Evolutionary conservation across 1,284 basidiomycete species (phyloP), one percentile per base, ranked within the genome.

Genomic region (Blastosporella zonata): DNA sequence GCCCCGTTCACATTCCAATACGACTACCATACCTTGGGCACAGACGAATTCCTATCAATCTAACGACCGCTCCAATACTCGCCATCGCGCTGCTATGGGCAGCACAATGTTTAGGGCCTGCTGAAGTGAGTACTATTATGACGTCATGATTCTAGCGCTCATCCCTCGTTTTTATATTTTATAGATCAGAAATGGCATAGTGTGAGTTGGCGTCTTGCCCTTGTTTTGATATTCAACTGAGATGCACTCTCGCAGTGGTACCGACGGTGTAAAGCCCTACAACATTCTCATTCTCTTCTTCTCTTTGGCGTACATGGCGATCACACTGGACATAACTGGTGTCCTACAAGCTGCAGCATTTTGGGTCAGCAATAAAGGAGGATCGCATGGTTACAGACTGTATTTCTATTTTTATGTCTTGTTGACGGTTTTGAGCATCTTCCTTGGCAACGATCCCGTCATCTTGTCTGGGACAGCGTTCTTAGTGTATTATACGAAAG

Each of bases 231-330:
- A 28, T 18, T 25, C 15, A 36, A 21, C 31, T 43, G 20, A 27
- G 13, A 7, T 21, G 18, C 12, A 15, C 13, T 41, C 27, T 15
- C 38, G 2, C 20, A 61, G 53, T 35, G 53, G 52, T n/a, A 53
- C 57, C 62, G 85, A 85, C 41, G 88, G 88, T 2, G 80, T 97
- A 33, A 81, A 90, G 56, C 95, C 96, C 0, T 91, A 95, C 61
- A 93, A 97, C 65, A 93, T 98, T 53, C 81, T 98, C 66, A 90
- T 92, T 22, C 74, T 98, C 3, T 97, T 98, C 70, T 83, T 93
- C 56, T 90, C 89, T 1, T 75, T 98, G 46, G 94, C 94, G 0
- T 99, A 98, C 70, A 89, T 98, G 71, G 86, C 95, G 2, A 88
- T 97, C 43, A 93, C 93, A 0, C 78, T 98, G 31, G 95, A 99